Base-by-base conservation (phyloP, 2,329 filamentous ascomycete species). In the Cylindrodendrum hubeiense region DNA sequence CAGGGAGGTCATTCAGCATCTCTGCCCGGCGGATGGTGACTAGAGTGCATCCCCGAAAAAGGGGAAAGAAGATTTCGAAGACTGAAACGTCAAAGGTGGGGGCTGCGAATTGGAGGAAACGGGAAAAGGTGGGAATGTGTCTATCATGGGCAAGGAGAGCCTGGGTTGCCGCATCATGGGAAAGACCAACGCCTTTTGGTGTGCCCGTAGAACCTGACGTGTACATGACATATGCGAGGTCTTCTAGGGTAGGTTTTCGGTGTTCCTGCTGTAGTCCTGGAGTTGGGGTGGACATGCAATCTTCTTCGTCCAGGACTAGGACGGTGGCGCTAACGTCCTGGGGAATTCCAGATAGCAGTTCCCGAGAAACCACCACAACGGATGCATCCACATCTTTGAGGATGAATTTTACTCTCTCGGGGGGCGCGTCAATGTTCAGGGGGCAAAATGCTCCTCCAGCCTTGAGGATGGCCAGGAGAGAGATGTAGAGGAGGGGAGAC, bases 11-110 rank as follows among this genome's bases (percentile, higher is more conserved):
- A 66, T 92, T 88, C 44, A 98, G 84, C 83, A 97, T 88, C 34
- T 87, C 83, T 52, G 84, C 83, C 28, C 94, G 88, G 60, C 89
- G 86, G 69, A 91, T 93, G 60, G 89, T 87, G 51, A 95, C 88
- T 2, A 98, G 81, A 0, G 93, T 97, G 22, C 83, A 83, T 3
- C 92, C 92, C 62, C 93, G 85, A 67, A 90, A 91, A 17, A 95
- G 82, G 0, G 95, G 92, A 69, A 97, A 97, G 84, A 97, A 97
- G 7, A 97, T 95, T 76, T 98, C 95, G 76, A 98, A 98, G 6
- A 97, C 91, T 0, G 93, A 97, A 8, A 98, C 95, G 78, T 98
- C 95, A 76, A 98, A 98, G 0, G 94, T 97, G 1, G 95, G 93
- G 3, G 94, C 91, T 5, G 95, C 95, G 77, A 97, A 97, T 77